phyloP scores from a whole-genome alignment of 495 filamentous ascomycete genomes.

The Hypomontagnella monticulosa region DNA sequence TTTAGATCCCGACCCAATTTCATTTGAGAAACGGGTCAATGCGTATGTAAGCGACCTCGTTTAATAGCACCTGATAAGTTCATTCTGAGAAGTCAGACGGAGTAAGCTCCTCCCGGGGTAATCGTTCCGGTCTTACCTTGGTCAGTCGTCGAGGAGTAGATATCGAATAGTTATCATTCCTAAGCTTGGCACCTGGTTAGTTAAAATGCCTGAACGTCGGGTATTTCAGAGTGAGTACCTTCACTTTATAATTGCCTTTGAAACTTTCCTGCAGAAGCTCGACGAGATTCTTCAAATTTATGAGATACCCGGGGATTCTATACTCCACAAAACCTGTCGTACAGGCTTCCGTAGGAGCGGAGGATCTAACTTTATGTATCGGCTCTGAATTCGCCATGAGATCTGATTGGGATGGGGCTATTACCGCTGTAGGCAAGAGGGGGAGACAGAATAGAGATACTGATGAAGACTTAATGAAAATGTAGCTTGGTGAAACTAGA shows the following conservation, averaged over 20 bases:
- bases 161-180: constrained; percentile 32
- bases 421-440: too few relatives aligned
- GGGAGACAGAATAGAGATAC: too few relatives aligned
- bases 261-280: constrained; percentile 3
- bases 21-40: too few relatives aligned
- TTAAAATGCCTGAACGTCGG: not conserved
- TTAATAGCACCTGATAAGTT: constrained; percentile 5
- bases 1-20: too few relatives aligned
- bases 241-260: constrained; percentile 17
- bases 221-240: constrained; percentile 4
- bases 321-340: not conserved
- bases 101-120: not conserved
- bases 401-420: too few relatives aligned
- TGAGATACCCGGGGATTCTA: constrained; percentile 20
- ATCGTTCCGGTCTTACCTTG: not conserved
- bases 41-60: not conserved
- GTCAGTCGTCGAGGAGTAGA: constrained; percentile 14
- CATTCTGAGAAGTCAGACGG: constrained; percentile 14
- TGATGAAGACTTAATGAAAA: too few relatives aligned
- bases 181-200: constrained; percentile 11
- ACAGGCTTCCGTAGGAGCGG: too few relatives aligned
- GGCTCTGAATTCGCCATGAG: not conserved
- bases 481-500: too few relatives aligned
- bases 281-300: constrained; percentile 16
- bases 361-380: too few relatives aligned